Evolutionary conservation across 208 protist species (phyloP), one percentile per base, ranked within the genome.

Genomic region (Leishmania tarentolae): DNA sequence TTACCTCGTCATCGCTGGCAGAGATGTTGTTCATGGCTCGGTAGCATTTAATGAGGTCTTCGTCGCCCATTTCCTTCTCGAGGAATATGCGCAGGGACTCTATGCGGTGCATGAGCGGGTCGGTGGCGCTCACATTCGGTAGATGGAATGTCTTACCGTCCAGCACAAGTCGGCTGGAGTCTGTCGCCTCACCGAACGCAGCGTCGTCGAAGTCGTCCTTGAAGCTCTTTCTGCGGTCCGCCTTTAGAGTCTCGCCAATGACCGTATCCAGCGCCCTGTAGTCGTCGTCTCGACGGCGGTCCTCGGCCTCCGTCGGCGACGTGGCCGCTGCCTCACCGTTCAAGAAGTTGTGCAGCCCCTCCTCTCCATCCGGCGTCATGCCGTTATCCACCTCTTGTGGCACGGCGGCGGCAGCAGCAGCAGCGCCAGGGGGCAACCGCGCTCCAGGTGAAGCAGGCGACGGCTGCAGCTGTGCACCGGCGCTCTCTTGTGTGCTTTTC

Each of bases 11-110:
- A 73, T 97, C 91, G 46, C 91, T 90, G 35, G 78, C 85, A n/a
- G 88, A 87, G 56, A 96, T 90, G 83, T 90, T 91, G 85, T 94
- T 95, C 88, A 97, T 89, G 56, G 86, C 90, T 24, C 87, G 80
- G 80, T 98, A 98, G 61, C 89, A 93, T 24, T 61, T 59, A 1
- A 98, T 76, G 4, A 98, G 86, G 24, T 76, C 61, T 3, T 91
- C 85, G 13, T 98, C 96, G 21, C 96, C 95, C 66, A 98, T 86
- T 69, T 91, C 75, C 4, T 90, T 79, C 78, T 97, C 94, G 28
- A 98, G 83, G 80, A 95, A 98, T 46, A 97, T 88, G 68, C 96
- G 92, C 21, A 98, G 89, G 15, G 89, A 90, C 88, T 98, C 96
- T 76, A 98, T 98, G 69, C 96, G 90, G 72, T 94, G 90, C 91